Base-by-base conservation (phyloP, 768 basidiomycete genomes). In the Guyanaporus albipodus region DNA sequence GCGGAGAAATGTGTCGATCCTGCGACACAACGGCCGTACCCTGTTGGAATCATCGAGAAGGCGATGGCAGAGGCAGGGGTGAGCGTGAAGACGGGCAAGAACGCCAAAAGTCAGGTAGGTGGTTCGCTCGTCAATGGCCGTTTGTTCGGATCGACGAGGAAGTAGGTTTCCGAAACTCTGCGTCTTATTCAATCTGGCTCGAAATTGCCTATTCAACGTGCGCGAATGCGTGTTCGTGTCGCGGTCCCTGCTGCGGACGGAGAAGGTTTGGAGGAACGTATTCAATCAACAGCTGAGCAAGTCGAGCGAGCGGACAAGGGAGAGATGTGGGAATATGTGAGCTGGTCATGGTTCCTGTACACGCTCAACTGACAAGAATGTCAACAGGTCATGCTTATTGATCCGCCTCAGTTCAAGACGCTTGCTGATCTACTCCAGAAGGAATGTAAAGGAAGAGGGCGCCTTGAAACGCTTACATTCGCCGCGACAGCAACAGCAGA, bases 1-100 rank as follows among this genome's bases (percentile, higher is more conserved):
- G 86, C 94, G 6, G 91, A 94, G 70, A 94, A 95, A 72, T 94
- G 88, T 49, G 94, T 98, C 19, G 94, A 98, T 60, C 96, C 96
- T 1, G 70, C 76, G 4, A 95, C 92, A 2, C 85, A 91, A 62
- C 73, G 82, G 9, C 92, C 94, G 6, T 93, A 97, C 63, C 85
- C 92, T 6, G 91, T 95, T 26, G 85, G 90, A 15, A 91, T 98
- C 74, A 91, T 99, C 53, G 96, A 99, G 63, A 98, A 96, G 68
- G 93, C 93, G 0, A 95, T 99, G 95, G 70, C 81, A 8, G 94
- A 98, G 63, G 86, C 90, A 8, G 94, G 94, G 1, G 94, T 87
- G 68, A 95, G 91, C 55, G 86, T 95, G 22, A 87, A 89, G 57
- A 77, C 77, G 36, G 83, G 84, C 53, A 97, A 97, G 73, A 86